Evolutionary conservation across 2,329 filamentous ascomycete species (phyloP), one percentile per base, ranked within the genome.

Genomic region (Scolecobasidium constrictum): DNA sequence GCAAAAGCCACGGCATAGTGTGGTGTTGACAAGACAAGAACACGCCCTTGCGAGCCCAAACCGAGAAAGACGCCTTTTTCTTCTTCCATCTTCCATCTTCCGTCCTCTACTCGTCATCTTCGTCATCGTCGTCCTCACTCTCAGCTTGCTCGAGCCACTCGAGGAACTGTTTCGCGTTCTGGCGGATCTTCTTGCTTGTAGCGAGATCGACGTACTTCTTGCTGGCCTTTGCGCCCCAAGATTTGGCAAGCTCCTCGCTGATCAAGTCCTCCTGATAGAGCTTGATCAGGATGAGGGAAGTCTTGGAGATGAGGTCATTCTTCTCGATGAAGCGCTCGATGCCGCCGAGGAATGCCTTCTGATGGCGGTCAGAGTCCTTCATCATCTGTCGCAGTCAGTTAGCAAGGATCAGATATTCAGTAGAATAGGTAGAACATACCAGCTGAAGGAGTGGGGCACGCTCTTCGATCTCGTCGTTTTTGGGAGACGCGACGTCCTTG

Each of bases 121-220:
- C 75, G 15, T 80, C 78, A 17, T 81, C 79, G 5, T 71, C 72
- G n/a, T 82, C 78, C 41, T 81, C 77, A 49, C 73, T 77, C 62
- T 88, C 83, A 42, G 88, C 88, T 64, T 83, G 86, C 53, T 86
- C 78, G 46, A 96, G 86, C 90, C 88, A 96, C 55, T 80, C 83
- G 57, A 95, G 74, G 76, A 98, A 98, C 50, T 85, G 81, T 71
- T 93, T 84, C 42, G 92, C 87, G 51, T 86, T 83, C 73, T 93
- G 90, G 69, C 88, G 86, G 49, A 96, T 87, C 75, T 93, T 94
- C 74, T 87, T 90, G 68, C 86, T 94, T 48, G 80, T 88, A 47
- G 81, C 61, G 47, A 93, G 66, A 61, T 96, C 90, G 53, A 93
- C 85, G 62, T 96, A 96, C 72, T 95, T 95, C 81, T 94, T 95